Evolutionary conservation across 805 yeast species (phyloP), one percentile per base, ranked within the genome.

Genomic region (Starmerella riodocensis): DNA sequence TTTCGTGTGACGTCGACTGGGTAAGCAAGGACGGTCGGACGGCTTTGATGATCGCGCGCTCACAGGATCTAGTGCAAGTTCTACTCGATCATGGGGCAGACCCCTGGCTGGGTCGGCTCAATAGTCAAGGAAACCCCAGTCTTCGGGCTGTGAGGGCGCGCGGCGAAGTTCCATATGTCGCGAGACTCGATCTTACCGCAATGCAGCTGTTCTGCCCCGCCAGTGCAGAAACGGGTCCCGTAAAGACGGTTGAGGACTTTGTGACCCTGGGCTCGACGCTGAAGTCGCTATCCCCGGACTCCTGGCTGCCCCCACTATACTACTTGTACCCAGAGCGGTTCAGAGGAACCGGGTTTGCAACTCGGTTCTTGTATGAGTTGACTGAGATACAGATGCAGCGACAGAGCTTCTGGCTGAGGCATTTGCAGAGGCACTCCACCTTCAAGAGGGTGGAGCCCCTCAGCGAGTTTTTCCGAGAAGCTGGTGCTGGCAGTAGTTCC

Each of bases 21-120:
- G 56, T 69, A 16, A 86, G 83, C 53, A 50, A 53, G 11, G 69
- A 69, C 44, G 69, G 66, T 1, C 60, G 76, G 43, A 74, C 88
- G 0, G 93, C 97, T 5, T 14, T 32, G 4, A 36, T 16, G 27
- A 16, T 3, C 7, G 32, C 36, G 11, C 22, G 14, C 8, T 33
- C 36, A 22, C 17, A 19, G 11, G 17, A 20, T 2, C 4, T 17
- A 7, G 29, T 22, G 6, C 22, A 17, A 6, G 5, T 58, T 3
- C 57, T 88, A 0, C 42, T 80, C 2, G 43, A 54, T 7, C 75
- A 75, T 46, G 58, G 78, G 23, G 56, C 80, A 3, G 69, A 72
- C 19, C 47, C 74, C 2, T 31, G 34, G 34, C 9, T 21, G 6
- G 25, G 25, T 4, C 9, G 20, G 6, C 17, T 6, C 23, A 21